phyloP scores from a whole-genome alignment of 2,329 filamentous ascomycete genomes.

The Chaetomium sp. region DNA sequence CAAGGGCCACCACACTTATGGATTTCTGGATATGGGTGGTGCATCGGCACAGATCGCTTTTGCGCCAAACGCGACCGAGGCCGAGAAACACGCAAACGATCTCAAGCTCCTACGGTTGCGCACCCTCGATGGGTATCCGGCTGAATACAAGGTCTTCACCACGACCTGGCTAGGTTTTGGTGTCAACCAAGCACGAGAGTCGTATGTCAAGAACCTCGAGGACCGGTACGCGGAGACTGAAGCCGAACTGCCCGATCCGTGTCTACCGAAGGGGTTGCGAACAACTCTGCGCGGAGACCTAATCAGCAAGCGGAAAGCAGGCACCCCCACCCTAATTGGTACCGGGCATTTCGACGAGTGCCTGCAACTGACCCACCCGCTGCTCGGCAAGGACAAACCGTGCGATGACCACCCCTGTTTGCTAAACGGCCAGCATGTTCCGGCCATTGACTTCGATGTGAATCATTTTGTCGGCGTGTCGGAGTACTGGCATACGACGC shows the following conservation, averaged over 20 bases:
- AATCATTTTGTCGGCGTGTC: constrained; percentile 98
- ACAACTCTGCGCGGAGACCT: constrained; percentile 71
- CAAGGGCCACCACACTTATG: constrained; percentile 90
- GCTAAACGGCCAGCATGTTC: constrained; percentile 87
- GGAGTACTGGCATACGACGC: constrained; percentile 98
- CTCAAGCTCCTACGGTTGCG: constrained; percentile 84
- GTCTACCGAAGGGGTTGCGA: constrained; percentile 76
- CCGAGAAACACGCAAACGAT: constrained; percentile 85
- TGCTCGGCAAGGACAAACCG: constrained; percentile 85
- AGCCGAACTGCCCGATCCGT: constrained; percentile 83
- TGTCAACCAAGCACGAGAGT: constrained; percentile 85
- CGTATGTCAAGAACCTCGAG: constrained; percentile 78
- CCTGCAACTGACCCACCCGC: constrained; percentile 75
- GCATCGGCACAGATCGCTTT: constrained; percentile 98
- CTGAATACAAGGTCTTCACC: constrained; percentile 89
- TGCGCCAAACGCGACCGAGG: constrained; percentile 88
- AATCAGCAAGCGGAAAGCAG: constrained; percentile 43
- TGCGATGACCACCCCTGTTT: constrained; percentile 85
- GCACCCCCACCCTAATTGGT: constrained; percentile 66
- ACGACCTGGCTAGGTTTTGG: constrained; percentile 97
- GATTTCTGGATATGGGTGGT: constrained; percentile 97
- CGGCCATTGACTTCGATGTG: constrained; percentile 93
- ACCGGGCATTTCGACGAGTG: constrained; percentile 89
- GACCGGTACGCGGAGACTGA: constrained; percentile 57
- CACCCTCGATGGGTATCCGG: constrained; percentile 72